A percentile compares a stretch with the other conserved stretches of the same genome.
Conservation (phyloP, 805 yeast species). For the Barnettozyma pratensis region DNA sequence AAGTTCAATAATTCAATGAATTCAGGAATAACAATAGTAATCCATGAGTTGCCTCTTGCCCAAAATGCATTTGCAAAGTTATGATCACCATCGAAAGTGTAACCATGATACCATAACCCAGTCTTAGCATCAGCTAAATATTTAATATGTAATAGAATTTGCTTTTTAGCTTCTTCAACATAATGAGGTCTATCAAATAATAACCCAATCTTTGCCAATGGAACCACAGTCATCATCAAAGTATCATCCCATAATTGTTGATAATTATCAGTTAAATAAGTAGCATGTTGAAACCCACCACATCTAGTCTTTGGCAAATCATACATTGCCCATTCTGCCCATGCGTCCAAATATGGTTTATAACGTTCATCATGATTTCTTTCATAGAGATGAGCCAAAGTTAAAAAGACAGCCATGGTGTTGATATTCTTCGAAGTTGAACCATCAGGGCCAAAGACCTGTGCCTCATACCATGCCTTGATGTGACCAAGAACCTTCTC, state of each 20-base stretch:
- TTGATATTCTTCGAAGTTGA: constrained; percentile 12
- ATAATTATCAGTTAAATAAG: constrained; percentile 11
- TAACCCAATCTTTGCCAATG: constrained; percentile 11
- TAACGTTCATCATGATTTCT: constrained; percentile 5
- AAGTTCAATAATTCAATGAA: constrained; percentile 10
- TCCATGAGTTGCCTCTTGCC: constrained; percentile 15
- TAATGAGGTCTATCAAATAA: constrained; percentile 11
- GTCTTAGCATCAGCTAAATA: constrained; percentile 9
- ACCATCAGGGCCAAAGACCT: constrained; percentile 12
- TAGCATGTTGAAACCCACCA: constrained; percentile 13
- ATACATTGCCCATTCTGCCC: constrained; percentile 14
- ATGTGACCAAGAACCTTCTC: constrained; percentile 5
- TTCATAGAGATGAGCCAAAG: constrained; percentile 9
- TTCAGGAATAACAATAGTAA: constrained; percentile 13
- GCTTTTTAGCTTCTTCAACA: constrained; percentile 12
- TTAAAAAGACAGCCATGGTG: constrained; percentile 10
- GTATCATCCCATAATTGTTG: constrained; percentile 13
- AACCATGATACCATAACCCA: constrained; percentile 13
- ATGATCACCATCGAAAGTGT: constrained; percentile 12
- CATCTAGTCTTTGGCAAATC: constrained; percentile 10
- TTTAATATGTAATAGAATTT: constrained; percentile 9
- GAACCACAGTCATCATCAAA: constrained; percentile 13
- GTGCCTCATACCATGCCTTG: constrained; percentile 10
- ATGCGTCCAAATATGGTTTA: constrained; percentile 8
- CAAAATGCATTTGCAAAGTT: constrained; percentile 12